Base-by-base conservation (phyloP, 495 filamentous ascomycete genomes). In the Parathielavia hyrcaniae region DNA sequence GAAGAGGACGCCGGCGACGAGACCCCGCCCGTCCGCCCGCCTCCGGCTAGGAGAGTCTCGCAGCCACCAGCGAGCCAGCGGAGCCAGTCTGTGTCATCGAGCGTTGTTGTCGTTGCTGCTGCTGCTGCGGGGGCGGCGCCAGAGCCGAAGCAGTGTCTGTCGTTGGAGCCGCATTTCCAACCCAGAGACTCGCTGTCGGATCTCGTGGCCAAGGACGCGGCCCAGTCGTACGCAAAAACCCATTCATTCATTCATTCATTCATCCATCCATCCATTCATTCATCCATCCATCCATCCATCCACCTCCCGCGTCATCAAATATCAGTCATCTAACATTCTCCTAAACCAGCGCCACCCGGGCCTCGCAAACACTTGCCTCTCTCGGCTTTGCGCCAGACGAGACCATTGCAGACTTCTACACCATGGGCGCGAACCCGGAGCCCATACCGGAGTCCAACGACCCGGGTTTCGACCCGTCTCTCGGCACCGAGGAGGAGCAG, bases 361-460 rank as follows among this genome's bases (percentile, higher is more conserved):
- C 64, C 45, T 67, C 68, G 12, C 66, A 65, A 50, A 72, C 70
- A 8, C 67, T 72, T 10, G 63, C 63, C 5, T 66, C 68, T 17
- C 70, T 72, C 1, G 70, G 70, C 5, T 72, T 72, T 49, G 70
- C 70, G 13, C 68, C 68, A 0, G 69, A 68, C 60, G 70, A 72
- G 48, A 72, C 70, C 36, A 66, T 72, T 30, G 65, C 64, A 26
- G 70, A 72, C 46, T 72, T 72, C 36, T 70, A 71, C 55, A 66
- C 43, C 53, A 71, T 72, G 68, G 68, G 68, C 41, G 67, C 60
- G 36, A 71, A 71, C 44, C 69, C 69, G 4, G 69, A 72, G 34
- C 69, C 67, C 14, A 53, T 70, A 4, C 36, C 59, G 4, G 62
- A 64, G 40, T 53, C 45, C 5, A 61, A 49, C 51, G 55, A 60